Evolutionary conservation across 2,329 filamentous ascomycete species (phyloP), one percentile per base, ranked within the genome.

Genomic region (Curvularia sp.): DNA sequence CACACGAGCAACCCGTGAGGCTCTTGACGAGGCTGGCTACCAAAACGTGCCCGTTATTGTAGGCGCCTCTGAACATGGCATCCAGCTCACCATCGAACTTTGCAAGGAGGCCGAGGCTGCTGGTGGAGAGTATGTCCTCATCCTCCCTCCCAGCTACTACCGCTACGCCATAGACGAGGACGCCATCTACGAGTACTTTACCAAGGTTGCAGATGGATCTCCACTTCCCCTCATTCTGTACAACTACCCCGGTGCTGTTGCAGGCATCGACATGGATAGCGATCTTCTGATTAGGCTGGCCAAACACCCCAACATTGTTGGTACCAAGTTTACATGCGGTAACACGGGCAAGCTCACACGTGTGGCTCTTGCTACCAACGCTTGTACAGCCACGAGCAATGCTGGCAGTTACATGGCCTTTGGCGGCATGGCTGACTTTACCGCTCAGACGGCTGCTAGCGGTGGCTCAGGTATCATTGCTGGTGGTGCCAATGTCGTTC

Each of bases 291-390:
- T 95, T 80, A 85, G 85, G 74, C 86, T 96, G 38, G 90, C 89
- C 44, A 80, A 88, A 74, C 92, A 96, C 79, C 87, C 88, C 65
- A 96, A 96, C 79, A 92, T 96, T 71, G 81, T 93, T 62, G 92
- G 92, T 62, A 93, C 91, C 55, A 96, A 96, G 78, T 96, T 96
- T 83, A 96, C 92, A 41, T 96, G 92, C 75, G 92, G 91, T 65
- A 95, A 92, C 82, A 95, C 91, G 0, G 92, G 92, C 64, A 96
- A 96, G 80, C 84, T 96, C 65, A 94, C 92, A 12, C 88, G 92
- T 31, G 91, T 96, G 4, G 91, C 92, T 6, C 79, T 85, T 13
- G 91, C 87, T 46, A 87, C 89, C 48, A 81, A 90, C 68, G 91
- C 92, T 57, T 86, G 88, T 76, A 92, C 89, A 0, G 87, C 89